Conservation (phyloP, 2,329 filamentous ascomycete species). For the Trichoderma asperellum region DNA sequence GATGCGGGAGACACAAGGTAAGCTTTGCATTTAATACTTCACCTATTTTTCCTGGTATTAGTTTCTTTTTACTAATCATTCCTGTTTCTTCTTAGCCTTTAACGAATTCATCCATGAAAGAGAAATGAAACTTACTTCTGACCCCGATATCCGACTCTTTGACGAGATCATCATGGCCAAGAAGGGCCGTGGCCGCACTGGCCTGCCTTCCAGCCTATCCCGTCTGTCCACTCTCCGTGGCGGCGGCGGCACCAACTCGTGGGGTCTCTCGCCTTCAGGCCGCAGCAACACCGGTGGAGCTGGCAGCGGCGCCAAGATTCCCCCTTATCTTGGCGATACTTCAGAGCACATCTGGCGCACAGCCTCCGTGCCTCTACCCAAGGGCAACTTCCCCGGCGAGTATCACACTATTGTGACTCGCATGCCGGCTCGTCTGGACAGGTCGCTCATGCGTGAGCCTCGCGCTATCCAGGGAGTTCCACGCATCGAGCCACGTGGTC, state of each 20-base stretch:
- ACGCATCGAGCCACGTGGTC: slow-evolving; percentile 57
- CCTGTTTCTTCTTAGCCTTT: slow-evolving; percentile 49
- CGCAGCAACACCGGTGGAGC: slow-evolving; percentile 30
- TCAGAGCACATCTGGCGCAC: slow-evolving; percentile 81
- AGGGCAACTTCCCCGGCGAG: slow-evolving; percentile 64
- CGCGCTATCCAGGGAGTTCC: slow-evolving; percentile 89
- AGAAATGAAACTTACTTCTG: slow-evolving; percentile 65
- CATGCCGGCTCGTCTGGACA: slow-evolving; percentile 82
- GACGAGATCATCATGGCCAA: slow-evolving; percentile 85
- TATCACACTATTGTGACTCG: slow-evolving; percentile 64
- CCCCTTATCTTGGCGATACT: slow-evolving; percentile 70
- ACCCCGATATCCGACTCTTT: slow-evolving; percentile 73
- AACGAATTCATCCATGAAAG: slow-evolving; percentile 86
- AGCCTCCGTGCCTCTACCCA: slow-evolving; percentile 62
- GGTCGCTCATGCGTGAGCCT: slow-evolving; percentile 87
- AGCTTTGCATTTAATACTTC: slow-evolving; percentile 30
- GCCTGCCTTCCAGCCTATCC: slow-evolving; percentile 66
- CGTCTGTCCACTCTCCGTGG: slow-evolving; percentile 63
- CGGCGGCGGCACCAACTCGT: slow-evolving; percentile 54
- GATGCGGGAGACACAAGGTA: slow-evolving; percentile 70
- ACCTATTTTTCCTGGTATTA: neutral
- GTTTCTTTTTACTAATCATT: neutral
- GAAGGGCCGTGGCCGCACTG: slow-evolving; percentile 66
- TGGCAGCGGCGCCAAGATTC: slow-evolving; percentile 46
- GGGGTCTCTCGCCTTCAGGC: slow-evolving; percentile 43